Evolutionary conservation across 2,329 filamentous ascomycete species (phyloP).

Genomic region (Cladosporium sp.): DNA sequence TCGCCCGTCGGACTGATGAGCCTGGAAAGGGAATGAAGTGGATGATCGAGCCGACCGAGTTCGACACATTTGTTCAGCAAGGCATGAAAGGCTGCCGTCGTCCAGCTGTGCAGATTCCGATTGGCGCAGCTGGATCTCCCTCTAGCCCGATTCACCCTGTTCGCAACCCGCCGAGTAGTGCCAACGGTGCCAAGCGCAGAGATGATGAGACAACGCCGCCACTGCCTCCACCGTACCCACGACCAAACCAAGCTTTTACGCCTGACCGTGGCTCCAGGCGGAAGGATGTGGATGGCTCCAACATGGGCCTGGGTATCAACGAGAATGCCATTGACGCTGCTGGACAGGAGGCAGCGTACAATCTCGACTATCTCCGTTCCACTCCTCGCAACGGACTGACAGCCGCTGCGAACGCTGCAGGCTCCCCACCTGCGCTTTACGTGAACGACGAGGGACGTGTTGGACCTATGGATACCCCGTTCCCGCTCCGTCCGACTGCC

Average conservation of each 20-base stretch:
- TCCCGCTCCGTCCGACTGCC: conserved; percentile 42
- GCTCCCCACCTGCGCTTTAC: conserved; percentile 33
- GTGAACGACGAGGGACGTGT: conserved; percentile 31
- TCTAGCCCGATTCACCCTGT: conserved; percentile 51
- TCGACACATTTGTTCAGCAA: conserved; percentile 81
- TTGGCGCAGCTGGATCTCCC: conserved; percentile 35
- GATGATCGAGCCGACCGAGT: conserved; percentile 79
- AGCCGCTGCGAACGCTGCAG: conserved; percentile 31
- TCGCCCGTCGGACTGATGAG: conserved; percentile 85
- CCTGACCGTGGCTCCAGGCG: conserved; percentile 47
- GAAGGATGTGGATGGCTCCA: conserved; percentile 18
- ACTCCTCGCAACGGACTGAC: conserved; percentile 31
- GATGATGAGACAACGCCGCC: conserved; percentile 38
- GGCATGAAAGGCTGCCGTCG: conserved; percentile 40
- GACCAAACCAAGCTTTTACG: conserved; percentile 44
- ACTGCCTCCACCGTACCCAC: conserved; percentile 39
- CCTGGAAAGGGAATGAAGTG: conserved; percentile 99
- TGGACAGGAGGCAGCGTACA: conserved; percentile 9
- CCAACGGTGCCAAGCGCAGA: conserved; percentile 34
- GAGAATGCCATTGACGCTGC: conserved; percentile 21
- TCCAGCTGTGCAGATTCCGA: conserved; percentile 24
- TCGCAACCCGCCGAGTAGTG: conserved; percentile 28
- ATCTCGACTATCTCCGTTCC: conserved; percentile 23
- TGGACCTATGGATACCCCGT: conserved; percentile 32
- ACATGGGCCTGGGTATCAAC: conserved; percentile 27